These are phyloP conservation scores for Penicillium sp. DNA, from an alignment of 2,329 filamentous ascomycete species.

Conservation along the genomic window DNA sequence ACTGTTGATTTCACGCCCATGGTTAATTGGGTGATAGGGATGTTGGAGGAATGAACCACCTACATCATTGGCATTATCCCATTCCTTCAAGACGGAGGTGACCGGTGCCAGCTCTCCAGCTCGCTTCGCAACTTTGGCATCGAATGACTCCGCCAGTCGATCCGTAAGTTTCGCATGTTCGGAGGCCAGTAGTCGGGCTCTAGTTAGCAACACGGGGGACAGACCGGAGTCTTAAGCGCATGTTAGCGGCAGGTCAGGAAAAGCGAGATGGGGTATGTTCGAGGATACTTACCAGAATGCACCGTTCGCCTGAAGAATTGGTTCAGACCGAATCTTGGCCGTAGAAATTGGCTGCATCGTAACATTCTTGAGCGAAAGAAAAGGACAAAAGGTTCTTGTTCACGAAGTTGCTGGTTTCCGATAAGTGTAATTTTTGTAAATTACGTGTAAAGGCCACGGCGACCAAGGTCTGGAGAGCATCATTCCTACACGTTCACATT, in stretches of 20 bases:
- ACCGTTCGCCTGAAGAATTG: slow-evolving; percentile 20
- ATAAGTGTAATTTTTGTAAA: slow-evolving; percentile 20
- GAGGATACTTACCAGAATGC: slow-evolving; percentile 30
- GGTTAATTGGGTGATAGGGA: neutral
- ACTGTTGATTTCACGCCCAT: slow-evolving; percentile 33
- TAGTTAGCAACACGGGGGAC: slow-evolving; percentile 56
- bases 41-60: slow-evolving; percentile 11
- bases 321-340: slow-evolving; percentile 34
- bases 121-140: slow-evolving; percentile 57
- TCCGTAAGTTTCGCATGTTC: slow-evolving; percentile 58
- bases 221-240: slow-evolving; percentile 36
- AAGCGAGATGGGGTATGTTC: neutral
- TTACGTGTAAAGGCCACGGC: slow-evolving; percentile 40
- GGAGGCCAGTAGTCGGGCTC: slow-evolving; percentile 55
- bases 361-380: slow-evolving; percentile 9
- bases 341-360: slow-evolving; percentile 51
- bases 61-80: slow-evolving; percentile 60
- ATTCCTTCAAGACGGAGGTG: slow-evolving; percentile 55
- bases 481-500: slow-evolving; percentile 3
- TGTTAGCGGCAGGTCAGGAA: neutral
- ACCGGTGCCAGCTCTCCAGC: slow-evolving; percentile 57
- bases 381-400: neutral
- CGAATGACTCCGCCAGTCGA: slow-evolving; percentile 56
- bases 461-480: neutral
- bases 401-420: neutral